Evolutionary conservation across 192 early-diverging fungal species (phyloP), one percentile per base, ranked within the genome.

Genomic region (Allomyces arbusculus): DNA sequence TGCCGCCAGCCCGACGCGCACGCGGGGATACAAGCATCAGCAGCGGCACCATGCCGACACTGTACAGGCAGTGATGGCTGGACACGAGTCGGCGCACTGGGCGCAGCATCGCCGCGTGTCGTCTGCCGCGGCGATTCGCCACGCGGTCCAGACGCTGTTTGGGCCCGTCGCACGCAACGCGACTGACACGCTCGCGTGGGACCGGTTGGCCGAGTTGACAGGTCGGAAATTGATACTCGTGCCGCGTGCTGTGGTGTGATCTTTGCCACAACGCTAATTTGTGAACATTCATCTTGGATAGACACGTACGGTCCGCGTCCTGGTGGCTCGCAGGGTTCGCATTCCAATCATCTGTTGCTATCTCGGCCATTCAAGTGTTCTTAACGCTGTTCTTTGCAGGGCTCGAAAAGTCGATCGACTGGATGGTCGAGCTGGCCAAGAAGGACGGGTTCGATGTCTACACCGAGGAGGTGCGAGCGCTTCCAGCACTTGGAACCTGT

Each of bases 391-490:
- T 7, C 5, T 40, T 40, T 40, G 5, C 8, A 40, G 33, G 33
- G 7, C 33, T 40, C 33, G 33, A 40, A 40, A 40, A 8, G 33
- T 16, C 62, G 58, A 78, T 77, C 45, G 75, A 72, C 61, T 83
- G 82, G 82, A 76, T 83, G 0, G 74, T 83, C 5, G 70, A 67
- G 24, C 75, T 74, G 3, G 74, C 69, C 65, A 73, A 76, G 40
- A 63, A 62, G 24, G 77, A 79, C 44, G 64, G 66, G 23, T 70
- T 83, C 61, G 71, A 67, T 0, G 80, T 79, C 61, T 77, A 74
- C 64, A 80, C 80, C 4, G 78, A 84, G 70, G 77, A 78, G 0
- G 82, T 84, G 45, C 67, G 69, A 40, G 3, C n/a, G n/a, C n/a
- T n/a, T 40, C 33, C 33, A 40, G 3, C 33, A 0, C 33, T 40